phyloP scores from a whole-genome alignment of 1,139 yeast species.

The Sugiyamaella xylanicola region DNA sequence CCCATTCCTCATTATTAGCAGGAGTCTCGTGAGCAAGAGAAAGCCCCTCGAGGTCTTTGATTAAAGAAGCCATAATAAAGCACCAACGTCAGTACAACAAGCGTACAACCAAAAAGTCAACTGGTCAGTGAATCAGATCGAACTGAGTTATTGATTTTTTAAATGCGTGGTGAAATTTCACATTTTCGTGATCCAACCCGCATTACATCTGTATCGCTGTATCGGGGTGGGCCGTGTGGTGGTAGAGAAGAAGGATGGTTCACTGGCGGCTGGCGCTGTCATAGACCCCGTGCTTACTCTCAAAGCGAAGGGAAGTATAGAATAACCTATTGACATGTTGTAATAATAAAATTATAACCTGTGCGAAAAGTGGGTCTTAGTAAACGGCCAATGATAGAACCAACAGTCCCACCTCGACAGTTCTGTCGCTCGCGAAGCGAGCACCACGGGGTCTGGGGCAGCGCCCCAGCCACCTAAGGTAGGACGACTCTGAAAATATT shows the following conservation, averaged over 20 bases:
- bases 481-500: no score
- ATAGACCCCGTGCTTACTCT: no score
- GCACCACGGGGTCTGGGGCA: no score
- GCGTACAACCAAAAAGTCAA: background rate
- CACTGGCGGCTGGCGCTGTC: no score
- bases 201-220: background rate
- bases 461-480: background rate
- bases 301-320: no score
- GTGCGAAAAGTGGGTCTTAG: no score
- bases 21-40: conserved; percentile 35
- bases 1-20: conserved; percentile 38
- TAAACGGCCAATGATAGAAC: no score
- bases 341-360: no score
- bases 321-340: no score
- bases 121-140: background rate
- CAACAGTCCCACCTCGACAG: no score
- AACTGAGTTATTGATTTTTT: background rate
- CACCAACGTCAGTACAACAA: background rate
- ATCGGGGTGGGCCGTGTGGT: background rate
- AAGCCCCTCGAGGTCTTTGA: conserved; percentile 31
- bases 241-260: no score
- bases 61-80: conserved; percentile 17
- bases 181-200: background rate
- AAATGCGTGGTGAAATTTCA: background rate
- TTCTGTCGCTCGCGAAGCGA: no score